Conservation (phyloP, 768 basidiomycete genomes). For the Lentinula sp. region DNA sequence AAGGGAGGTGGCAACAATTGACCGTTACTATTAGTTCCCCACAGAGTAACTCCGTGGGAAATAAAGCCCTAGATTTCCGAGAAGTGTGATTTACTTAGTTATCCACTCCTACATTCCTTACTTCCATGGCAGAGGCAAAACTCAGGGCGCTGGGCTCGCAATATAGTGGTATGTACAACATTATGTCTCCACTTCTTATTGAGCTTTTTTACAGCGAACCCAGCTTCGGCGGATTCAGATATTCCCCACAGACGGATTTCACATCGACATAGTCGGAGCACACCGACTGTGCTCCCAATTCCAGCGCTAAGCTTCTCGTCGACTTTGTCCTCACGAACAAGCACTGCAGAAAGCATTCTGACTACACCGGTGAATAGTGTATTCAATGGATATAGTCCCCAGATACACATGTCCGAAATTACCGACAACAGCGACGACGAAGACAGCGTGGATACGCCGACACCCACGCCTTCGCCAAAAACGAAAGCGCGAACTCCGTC, state of each 20-base stretch:
- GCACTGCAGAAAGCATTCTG: not conserved
- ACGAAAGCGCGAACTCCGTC: not conserved
- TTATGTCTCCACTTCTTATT: not conserved
- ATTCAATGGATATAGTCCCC: not conserved
- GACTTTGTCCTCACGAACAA: not conserved
- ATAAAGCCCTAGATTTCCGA: too few species aligned
- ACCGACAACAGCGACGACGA: not conserved
- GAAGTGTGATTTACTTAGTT: not conserved
- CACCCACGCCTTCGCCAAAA: constrained; percentile 3
- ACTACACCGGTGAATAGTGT: not conserved
- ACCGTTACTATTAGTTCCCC: too few species aligned
- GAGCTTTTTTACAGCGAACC: not conserved
- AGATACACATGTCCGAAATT: not conserved
- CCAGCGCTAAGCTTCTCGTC: not conserved
- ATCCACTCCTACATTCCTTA: not conserved
- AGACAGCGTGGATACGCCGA: not conserved
- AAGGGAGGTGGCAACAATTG: too few species aligned
- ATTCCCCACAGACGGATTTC: not conserved
- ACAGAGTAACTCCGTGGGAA: too few species aligned
- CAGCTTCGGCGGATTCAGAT: not conserved
- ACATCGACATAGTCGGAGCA: not conserved
- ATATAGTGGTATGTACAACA: not conserved
- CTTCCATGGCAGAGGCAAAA: constrained; percentile 1
- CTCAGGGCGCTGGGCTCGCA: not conserved
- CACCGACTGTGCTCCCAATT: not conserved